Evolutionary conservation across 2,329 filamentous ascomycete genomes (phyloP).

Genomic region (Colletotrichum coccodes): DNA sequence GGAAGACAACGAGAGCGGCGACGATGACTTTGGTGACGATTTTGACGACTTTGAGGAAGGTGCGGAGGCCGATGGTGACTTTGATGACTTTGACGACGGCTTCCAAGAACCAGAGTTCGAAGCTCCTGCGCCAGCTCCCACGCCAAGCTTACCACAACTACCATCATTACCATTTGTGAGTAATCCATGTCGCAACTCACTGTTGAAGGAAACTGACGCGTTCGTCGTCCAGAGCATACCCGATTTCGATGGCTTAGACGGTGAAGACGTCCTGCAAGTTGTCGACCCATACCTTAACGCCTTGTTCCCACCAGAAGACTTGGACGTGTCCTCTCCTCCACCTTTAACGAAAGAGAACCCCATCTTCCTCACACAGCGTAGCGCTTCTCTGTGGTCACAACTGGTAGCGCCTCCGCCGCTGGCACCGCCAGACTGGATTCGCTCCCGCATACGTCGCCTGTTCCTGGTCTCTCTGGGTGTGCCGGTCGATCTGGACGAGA

Average conservation of each 20-base stretch:
- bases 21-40: conserved; percentile 63
- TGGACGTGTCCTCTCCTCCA: conserved; percentile 61
- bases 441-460: conserved; percentile 90
- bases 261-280: conserved; percentile 68
- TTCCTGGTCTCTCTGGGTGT: conserved; percentile 97
- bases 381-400: conserved; percentile 94
- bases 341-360: conserved; percentile 65
- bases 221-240: conserved; percentile 66
- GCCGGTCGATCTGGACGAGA: conserved; percentile 96
- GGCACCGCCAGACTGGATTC: conserved; percentile 97
- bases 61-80: conserved; percentile 63
- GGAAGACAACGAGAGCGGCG: conserved; percentile 41
- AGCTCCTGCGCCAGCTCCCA: conserved; percentile 40
- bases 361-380: conserved; percentile 86
- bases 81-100: conserved; percentile 78
- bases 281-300: conserved; percentile 74
- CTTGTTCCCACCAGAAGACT: conserved; percentile 70
- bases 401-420: conserved; percentile 93
- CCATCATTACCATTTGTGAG: conserved; percentile 57
- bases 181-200: no score
- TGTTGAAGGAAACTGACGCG: conserved; percentile 36
- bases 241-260: conserved; percentile 71
- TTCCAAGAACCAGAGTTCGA: conserved; percentile 68
- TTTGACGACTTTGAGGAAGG: conserved; percentile 73
- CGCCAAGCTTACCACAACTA: conserved; percentile 45